Evolutionary conservation across 2,329 filamentous ascomycete genomes (phyloP).

Genomic region (Hymenoscyphus infarciens): DNA sequence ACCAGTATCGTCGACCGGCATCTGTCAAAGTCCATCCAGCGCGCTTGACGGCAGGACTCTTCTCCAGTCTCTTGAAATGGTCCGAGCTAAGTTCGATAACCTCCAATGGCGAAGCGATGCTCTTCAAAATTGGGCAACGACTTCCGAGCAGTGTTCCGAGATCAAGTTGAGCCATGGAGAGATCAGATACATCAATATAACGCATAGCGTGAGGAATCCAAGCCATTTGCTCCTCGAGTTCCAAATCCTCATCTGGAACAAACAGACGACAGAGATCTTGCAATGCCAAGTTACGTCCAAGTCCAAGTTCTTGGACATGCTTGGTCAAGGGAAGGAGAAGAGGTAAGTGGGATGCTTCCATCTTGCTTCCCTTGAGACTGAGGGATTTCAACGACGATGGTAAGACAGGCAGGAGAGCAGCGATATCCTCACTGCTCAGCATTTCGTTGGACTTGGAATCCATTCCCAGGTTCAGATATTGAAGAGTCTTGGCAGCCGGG

Average conservation of each 20-base stretch:
- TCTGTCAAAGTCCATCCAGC: conserved; percentile 15
- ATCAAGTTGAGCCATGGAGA: conserved; percentile 57
- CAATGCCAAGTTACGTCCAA: conserved; percentile 65
- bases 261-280: conserved; percentile 48
- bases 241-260: conserved; percentile 25
- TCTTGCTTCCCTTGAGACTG: conserved; percentile 71
- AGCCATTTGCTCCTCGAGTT: conserved; percentile 36
- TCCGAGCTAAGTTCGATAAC: conserved; percentile 73
- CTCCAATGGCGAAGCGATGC: conserved; percentile 63
- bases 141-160: conserved; percentile 52
- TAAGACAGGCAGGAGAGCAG: conserved; percentile 60
- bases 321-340: conserved; percentile 63
- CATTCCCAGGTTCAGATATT: conserved; percentile 70
- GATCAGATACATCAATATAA: conserved; percentile 75
- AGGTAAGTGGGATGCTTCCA: conserved; percentile 61
- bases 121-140: conserved; percentile 53
- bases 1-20: conserved; percentile 47
- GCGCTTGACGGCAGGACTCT: conserved; percentile 37
- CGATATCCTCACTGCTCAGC: conserved; percentile 62
- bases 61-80: conserved; percentile 60
- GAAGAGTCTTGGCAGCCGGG: conserved; percentile 62
- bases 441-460: conserved; percentile 71
- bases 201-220: conserved; percentile 60
- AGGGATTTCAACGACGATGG: conserved; percentile 67
- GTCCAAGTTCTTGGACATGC: conserved; percentile 71